Evolutionary conservation across 2,329 filamentous ascomycete genomes (phyloP), one percentile per base, ranked within the genome.

Genomic region (Ophiostoma sp.): DNA sequence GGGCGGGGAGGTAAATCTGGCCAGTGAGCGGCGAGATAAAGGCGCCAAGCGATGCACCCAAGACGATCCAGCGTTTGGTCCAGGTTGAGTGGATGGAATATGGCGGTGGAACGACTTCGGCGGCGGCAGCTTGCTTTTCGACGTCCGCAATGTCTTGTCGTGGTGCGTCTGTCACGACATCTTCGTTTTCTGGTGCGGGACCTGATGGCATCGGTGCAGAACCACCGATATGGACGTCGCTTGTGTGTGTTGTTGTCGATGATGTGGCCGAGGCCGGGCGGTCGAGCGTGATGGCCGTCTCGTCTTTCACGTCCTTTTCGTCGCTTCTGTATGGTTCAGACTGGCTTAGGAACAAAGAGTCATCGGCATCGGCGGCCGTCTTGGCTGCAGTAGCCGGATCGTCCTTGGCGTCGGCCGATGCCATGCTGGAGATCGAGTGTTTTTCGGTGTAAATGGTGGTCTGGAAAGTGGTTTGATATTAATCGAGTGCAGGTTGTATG

Each of bases 1-100:
- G 78, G 0, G 87, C 87, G 3, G 87, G 87, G 70, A 87, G 84
- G 80, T 88, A 89, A n/a, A 87, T 87, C 66, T 86, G 82, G 11
- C 83, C 83, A 0, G 84, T 83, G 70, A 85, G 78, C 1, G 84
- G 84, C 22, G 84, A 85, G 76, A 85, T 83, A 75, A 85, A 80
- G 39, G 82, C 82, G 2, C 80, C 82, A 5, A 79, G 69, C 3
- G 83, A 78, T 2, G 80, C 82, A 2, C 78, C 80, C 4, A 84
- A 73, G 11, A 84, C 81, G 45, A 85, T 81, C 69, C 77, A 73
- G 3, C 81, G 80, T 71, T 85, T 85, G 64, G 82, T 75, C 80
- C 81, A 82, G 74, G 75, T 76, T 8, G 81, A 81, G 76, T 82
- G 82, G 70, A 81, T 75, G 4, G 82, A 83, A 45, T 84, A 85